These are phyloP conservation scores for Curvularia eragrostidis DNA, from an alignment of 2,329 filamentous ascomycete genomes.

Conservation along the genomic window DNA sequence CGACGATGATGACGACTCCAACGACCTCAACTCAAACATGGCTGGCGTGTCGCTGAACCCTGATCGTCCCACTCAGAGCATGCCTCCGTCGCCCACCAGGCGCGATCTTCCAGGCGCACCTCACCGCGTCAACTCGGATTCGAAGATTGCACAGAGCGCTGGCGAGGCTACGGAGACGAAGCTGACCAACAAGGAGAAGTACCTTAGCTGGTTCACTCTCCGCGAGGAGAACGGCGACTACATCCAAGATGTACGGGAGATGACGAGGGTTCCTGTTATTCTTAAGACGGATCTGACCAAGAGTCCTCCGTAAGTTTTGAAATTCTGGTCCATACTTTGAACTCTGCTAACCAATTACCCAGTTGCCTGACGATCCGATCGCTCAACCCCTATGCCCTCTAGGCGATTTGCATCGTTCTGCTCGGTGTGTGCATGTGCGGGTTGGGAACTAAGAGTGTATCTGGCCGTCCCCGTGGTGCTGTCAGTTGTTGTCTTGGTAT, in stretches of 20 bases:
- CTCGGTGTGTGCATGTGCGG: neutral
- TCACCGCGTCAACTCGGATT: slow-evolving; percentile 90
- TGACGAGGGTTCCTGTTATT: slow-evolving; percentile 97
- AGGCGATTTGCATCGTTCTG: slow-evolving; percentile 21
- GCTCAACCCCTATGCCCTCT: slow-evolving; percentile 76
- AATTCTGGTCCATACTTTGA: neutral
- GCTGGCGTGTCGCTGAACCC: slow-evolving; percentile 83
- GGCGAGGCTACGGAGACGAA: slow-evolving; percentile 78
- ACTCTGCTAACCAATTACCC: slow-evolving; percentile 26
- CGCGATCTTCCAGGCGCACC: slow-evolving; percentile 72
- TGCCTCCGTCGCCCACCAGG: slow-evolving; percentile 86
- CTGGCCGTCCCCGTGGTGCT: slow-evolving; percentile 4
- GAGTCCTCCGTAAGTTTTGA: slow-evolving; percentile 91
- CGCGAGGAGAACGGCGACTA: slow-evolving; percentile 93
- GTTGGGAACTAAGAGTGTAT: slow-evolving; percentile 4
- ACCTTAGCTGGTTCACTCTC: slow-evolving; percentile 85
- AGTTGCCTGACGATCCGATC: slow-evolving; percentile 86
- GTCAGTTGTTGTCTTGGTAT: slow-evolving; percentile 32
- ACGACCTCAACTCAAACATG: slow-evolving; percentile 88
- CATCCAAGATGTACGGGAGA: slow-evolving; percentile 98
- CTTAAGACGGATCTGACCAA: slow-evolving; percentile 97
- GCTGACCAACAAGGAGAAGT: slow-evolving; percentile 94
- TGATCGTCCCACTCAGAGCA: slow-evolving; percentile 92
- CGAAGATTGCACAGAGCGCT: slow-evolving; percentile 76
- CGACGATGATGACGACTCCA: slow-evolving; percentile 77